These are phyloP conservation scores for Neurospora terricola DNA, from an alignment of 495 filamentous ascomycete species.

Conservation along the genomic window DNA sequence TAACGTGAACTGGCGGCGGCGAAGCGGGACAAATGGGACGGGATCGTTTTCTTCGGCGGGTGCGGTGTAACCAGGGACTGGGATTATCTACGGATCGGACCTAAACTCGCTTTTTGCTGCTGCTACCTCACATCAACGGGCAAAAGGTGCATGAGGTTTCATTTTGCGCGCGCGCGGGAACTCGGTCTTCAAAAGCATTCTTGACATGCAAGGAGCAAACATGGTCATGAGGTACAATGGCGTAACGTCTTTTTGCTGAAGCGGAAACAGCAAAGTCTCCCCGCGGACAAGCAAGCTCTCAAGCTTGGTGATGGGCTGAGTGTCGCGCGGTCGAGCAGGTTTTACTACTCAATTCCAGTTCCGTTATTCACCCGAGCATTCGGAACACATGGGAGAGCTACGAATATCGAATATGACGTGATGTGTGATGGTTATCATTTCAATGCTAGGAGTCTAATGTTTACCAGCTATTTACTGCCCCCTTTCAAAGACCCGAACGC, in stretches of 20 bases:
- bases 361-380: neutral
- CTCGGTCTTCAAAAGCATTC: conserved; percentile 18
- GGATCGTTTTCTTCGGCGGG: conserved; percentile 21
- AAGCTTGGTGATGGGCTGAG: neutral
- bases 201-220: conserved; percentile 15
- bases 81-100: conserved; percentile 16
- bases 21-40: conserved; percentile 13
- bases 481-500: conserved; percentile 69
- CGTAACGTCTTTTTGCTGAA: conserved; percentile 15
- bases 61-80: conserved; percentile 21
- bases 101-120: conserved; percentile 18
- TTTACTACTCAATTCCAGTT: neutral
- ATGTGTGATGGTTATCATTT: neutral
- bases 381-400: neutral
- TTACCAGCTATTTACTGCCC: conserved; percentile 32
- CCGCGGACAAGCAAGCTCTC: neutral
- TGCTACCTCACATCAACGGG: conserved; percentile 19
- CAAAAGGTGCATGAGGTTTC: conserved; percentile 18
- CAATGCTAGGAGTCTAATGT: neutral
- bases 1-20: conserved; percentile 15
- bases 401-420: neutral
- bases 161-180: conserved; percentile 21
- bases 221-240: conserved; percentile 23
- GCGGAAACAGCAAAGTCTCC: neutral
- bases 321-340: neutral